A percentile compares a stretch with the other conserved stretches of the same genome.
Evolutionary conservation across 179 eudicot species (phyloP).

Genomic region (Beta corolliflora): DNA sequence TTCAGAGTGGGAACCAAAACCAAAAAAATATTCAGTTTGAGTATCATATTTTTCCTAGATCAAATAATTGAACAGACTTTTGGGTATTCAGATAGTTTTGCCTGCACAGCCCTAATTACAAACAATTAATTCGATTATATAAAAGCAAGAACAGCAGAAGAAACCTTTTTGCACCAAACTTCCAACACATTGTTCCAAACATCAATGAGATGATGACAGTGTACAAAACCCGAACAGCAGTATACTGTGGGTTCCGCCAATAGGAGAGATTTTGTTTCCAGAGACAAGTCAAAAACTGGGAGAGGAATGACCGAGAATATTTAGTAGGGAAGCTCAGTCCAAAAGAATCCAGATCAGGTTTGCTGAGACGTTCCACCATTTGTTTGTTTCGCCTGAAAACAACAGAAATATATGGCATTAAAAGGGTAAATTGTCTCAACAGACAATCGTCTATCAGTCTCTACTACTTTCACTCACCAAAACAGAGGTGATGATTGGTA

Average conservation of each 20-base stretch:
- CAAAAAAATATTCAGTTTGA: too few relatives aligned
- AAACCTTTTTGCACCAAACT: slow-evolving; percentile 89
- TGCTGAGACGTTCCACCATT: slow-evolving; percentile 77
- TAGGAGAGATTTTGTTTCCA: slow-evolving; percentile 94
- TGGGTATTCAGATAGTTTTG: too few relatives aligned
- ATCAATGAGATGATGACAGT: slow-evolving; percentile 83
- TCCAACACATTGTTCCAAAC: slow-evolving; percentile 97
- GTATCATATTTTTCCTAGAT: too few relatives aligned
- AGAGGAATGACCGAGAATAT: slow-evolving; percentile 61
- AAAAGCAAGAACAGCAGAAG: slow-evolving; percentile 7
- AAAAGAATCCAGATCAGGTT: slow-evolving; percentile 54
- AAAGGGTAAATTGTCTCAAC: neutral
- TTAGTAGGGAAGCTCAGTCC: slow-evolving; percentile 74
- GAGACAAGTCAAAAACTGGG: slow-evolving; percentile 76
- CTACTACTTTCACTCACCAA: slow-evolving; percentile 34
- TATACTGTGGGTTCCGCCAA: slow-evolving; percentile 96
- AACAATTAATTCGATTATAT: neutral
- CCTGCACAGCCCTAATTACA: too few relatives aligned
- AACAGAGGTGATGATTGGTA: slow-evolving; percentile 50
- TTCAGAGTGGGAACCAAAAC: too few relatives aligned
- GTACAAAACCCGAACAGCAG: slow-evolving; percentile 95
- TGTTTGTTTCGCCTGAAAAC: slow-evolving; percentile 61
- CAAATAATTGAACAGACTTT: too few relatives aligned
- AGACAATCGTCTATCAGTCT: neutral
- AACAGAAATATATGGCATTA: neutral